These are phyloP conservation scores for Apiotrichum montevideense DNA, from an alignment of 1,284 basidiomycete species.

Conservation along the genomic window DNA sequence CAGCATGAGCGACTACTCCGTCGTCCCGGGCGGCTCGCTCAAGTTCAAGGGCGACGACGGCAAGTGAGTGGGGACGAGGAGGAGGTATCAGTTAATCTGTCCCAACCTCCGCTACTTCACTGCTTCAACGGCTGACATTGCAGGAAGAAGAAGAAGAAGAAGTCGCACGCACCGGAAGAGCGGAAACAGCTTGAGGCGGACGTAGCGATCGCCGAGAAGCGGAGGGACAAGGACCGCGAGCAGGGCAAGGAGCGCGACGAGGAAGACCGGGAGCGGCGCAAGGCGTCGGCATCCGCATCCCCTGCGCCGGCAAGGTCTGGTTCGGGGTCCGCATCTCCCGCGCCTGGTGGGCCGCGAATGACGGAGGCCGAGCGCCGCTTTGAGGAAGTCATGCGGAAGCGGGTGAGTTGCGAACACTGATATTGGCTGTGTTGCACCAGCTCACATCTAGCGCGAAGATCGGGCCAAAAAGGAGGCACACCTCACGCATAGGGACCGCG, in stretches of 20 bases:
- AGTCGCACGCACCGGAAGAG: slow-evolving; percentile 55
- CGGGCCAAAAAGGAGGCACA: slow-evolving; percentile 72
- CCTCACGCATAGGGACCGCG: slow-evolving; percentile 92
- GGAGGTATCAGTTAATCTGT: too few relatives aligned
- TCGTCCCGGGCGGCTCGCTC: slow-evolving; percentile 73
- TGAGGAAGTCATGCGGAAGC: slow-evolving; percentile 72
- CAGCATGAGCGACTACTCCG: slow-evolving; percentile 64
- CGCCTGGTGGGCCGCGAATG: slow-evolving; percentile 49
- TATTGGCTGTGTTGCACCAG: too few relatives aligned
- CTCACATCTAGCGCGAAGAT: slow-evolving; percentile 59
- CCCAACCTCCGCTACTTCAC: neutral
- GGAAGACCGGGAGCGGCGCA: too few relatives aligned
- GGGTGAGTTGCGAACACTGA: slow-evolving; percentile 54
- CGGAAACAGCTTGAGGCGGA: slow-evolving; percentile 22
- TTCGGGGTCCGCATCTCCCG: too few relatives aligned
- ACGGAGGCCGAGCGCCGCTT: slow-evolving; percentile 88
- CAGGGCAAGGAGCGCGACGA: too few relatives aligned
- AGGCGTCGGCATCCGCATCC: too few relatives aligned
- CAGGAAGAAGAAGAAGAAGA: slow-evolving; percentile 60
- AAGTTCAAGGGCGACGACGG: slow-evolving; percentile 80
- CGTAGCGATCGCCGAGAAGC: slow-evolving; percentile 42
- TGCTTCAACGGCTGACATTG: neutral
- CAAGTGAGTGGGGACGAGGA: slow-evolving; percentile 56
- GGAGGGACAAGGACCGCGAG: slow-evolving; percentile 46
- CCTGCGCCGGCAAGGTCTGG: neutral